Base-by-base conservation (phyloP, 2,329 filamentous ascomycete species). In the Penicillium sclerotigenum region DNA sequence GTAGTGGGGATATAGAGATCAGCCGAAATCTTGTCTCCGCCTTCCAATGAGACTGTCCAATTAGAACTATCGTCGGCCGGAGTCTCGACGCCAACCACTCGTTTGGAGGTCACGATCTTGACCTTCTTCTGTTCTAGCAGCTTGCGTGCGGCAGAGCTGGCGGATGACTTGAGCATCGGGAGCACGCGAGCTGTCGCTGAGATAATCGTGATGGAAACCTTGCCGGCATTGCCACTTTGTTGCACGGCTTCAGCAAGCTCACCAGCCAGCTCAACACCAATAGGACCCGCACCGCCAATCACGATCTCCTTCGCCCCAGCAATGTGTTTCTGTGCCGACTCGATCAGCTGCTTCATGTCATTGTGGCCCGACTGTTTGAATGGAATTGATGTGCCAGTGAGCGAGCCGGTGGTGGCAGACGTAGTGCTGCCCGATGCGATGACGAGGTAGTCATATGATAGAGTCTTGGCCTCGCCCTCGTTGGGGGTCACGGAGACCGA, bases 401-500 rank as follows among this genome's bases (percentile, higher is more conserved):
- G 43, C 24, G 59, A 51, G 41, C 64, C 65, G 4, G 76, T 69
- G 0, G 77, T 72, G 26, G 77, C 72, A 10, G 73, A 68, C 1
- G 81, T 80, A 13, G 65, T 75, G 37, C 79, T 78, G 8, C 83
- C 83, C 0, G 81, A 83, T 9, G 82, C 81, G 56, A 85, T 79
- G 47, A 85, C 72, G 3, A 85, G 73, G n/a, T 80, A 78, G 60
- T 83, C 77, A 65, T 81, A 85, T 3, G 71, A 53, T 11, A 84
- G 59, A 5, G 62, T 22, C 45, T 57, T 46, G 41, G 55, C n/a
- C 46, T 58, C 29, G 61, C 65, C 45, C 65, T 68, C 20, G 65
- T 67, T 64, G 18, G 71, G 74, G 47, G 68, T 71, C 61, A 82
- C 73, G 3, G 73, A 69, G 7, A 85, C 74, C 1, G 68, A 78